phyloP scores from a whole-genome alignment of 2,329 filamentous ascomycete genomes.

The Pseudocercospora macadamiae region DNA sequence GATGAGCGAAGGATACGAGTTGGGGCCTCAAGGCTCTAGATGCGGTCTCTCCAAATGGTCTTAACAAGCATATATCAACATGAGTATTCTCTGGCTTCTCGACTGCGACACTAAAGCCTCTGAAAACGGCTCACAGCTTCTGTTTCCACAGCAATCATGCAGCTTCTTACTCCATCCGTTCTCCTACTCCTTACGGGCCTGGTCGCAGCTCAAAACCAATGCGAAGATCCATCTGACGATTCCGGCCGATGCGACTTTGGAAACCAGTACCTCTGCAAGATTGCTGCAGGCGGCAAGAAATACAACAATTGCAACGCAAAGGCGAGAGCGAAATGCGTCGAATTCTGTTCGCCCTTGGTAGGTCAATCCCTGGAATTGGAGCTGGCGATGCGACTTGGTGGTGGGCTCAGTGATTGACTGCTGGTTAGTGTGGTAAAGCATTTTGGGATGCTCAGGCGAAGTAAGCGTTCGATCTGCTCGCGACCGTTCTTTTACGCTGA shows the following conservation, averaged over 20 bases:
- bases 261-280: constrained; percentile 4
- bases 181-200: not conserved
- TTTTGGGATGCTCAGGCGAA: constrained; percentile 9
- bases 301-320: constrained; percentile 4
- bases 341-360: constrained; percentile 2
- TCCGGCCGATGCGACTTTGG: constrained; percentile 1
- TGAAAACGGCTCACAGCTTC: not conserved
- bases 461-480: too few species aligned
- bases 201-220: not conserved
- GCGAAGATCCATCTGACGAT: not conserved
- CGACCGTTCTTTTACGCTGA: too few species aligned
- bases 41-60: too few species aligned
- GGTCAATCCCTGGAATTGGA: not conserved
- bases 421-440: not conserved
- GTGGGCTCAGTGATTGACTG: not conserved
- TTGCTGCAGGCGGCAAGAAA: not conserved
- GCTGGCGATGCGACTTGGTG: not conserved
- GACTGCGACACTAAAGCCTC: not conserved
- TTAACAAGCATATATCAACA: too few species aligned
- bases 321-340: not conserved
- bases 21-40: not conserved
- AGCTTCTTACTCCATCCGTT: not conserved
- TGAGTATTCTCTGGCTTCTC: too few species aligned
- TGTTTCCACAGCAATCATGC: not conserved
- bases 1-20: not conserved